A percentile compares a stretch with the other conserved stretches of the same genome.
Evolutionary conservation across 768 basidiomycete species (phyloP).

Genomic region (Leccinum broughii): DNA sequence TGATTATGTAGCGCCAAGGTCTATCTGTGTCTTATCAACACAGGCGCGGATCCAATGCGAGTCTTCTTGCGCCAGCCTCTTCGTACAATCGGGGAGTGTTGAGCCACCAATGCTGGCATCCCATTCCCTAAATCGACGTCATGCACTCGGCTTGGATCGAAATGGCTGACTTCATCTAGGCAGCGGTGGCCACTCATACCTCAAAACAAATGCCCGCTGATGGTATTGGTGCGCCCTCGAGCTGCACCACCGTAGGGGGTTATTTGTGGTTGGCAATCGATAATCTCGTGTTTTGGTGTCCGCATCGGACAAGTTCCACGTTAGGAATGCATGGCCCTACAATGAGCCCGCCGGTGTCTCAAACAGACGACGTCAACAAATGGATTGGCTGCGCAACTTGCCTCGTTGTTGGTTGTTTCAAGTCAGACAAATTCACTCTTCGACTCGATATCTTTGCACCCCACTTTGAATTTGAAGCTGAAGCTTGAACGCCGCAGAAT

Average conservation of each 20-base stretch:
- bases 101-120: background rate
- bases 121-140: background rate
- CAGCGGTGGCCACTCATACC: background rate
- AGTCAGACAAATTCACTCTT: background rate
- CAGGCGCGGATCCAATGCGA: background rate
- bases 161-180: background rate
- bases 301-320: background rate
- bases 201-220: background rate
- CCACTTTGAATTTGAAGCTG: background rate
- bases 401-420: background rate
- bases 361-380: background rate
- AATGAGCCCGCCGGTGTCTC: background rate
- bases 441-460: background rate
- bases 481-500: background rate
- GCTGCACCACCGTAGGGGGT: background rate
- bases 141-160: background rate
- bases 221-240: background rate
- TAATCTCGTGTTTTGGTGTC: background rate
- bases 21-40: background rate
- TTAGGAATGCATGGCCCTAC: background rate
- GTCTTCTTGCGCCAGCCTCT: background rate
- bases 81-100: background rate
- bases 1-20: background rate
- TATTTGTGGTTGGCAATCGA: slow-evolving; percentile 1
- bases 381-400: background rate